Percentiles rank a stretch among this genome's conserved stretches.
Evolutionary conservation across 1,284 basidiomycete species (phyloP).

Genomic region (Ustilago vetiveriae): DNA sequence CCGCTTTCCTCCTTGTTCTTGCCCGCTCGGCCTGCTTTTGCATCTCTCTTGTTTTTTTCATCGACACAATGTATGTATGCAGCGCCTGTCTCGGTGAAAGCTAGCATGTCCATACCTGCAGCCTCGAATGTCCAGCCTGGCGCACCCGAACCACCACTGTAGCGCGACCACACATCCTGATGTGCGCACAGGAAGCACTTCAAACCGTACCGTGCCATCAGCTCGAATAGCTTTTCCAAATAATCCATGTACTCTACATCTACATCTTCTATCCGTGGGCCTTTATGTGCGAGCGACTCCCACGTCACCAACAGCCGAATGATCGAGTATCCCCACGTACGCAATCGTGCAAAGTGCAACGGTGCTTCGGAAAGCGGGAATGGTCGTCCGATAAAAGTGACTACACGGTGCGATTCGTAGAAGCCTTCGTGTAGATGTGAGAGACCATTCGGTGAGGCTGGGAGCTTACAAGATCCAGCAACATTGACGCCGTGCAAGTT

Average conservation of each 20-base stretch:
- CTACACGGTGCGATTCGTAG: constrained; percentile 63
- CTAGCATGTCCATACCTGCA: constrained; percentile 52
- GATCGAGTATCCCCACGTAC: constrained; percentile 67
- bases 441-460: constrained; percentile 42
- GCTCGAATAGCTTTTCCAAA: constrained; percentile 76
- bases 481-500: constrained; percentile 68
- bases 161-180: constrained; percentile 86
- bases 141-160: constrained; percentile 77
- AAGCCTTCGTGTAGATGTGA: constrained; percentile 39
- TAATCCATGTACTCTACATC: constrained; percentile 86
- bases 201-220: constrained; percentile 84
- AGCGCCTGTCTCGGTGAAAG: constrained; percentile 54
- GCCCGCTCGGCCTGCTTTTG: not conserved
- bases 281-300: constrained; percentile 93
- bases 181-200: constrained; percentile 77
- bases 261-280: constrained; percentile 70
- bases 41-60: constrained; percentile 16
- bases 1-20: constrained; percentile 47
- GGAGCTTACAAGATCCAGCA: constrained; percentile 67
- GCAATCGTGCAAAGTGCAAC: constrained; percentile 62
- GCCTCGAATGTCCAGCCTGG: constrained; percentile 73
- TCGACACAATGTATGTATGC: constrained; percentile 60
- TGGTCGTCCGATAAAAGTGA: constrained; percentile 68
- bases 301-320: constrained; percentile 83
- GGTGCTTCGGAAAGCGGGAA: constrained; percentile 66